Conservation (phyloP, 2,329 filamentous ascomycete genomes). For the Aspergillus ochraceoroseus region DNA sequence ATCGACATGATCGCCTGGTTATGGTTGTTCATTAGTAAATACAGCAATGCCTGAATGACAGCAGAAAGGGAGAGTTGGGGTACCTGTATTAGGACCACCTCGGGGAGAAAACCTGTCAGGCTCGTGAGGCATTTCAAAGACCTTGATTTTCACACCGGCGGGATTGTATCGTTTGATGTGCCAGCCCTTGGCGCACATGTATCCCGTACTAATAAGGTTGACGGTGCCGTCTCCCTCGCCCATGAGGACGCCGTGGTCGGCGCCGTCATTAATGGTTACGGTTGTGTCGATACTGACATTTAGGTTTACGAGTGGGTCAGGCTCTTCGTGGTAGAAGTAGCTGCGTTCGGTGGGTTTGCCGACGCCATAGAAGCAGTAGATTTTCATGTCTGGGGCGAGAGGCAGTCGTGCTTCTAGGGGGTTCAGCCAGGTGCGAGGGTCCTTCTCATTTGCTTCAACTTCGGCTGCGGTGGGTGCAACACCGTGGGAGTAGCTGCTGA, state of each 20-base stretch:
- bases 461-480: slow-evolving; percentile 73
- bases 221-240: slow-evolving; percentile 96
- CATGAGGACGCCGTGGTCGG: slow-evolving; percentile 88
- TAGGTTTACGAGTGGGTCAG: slow-evolving; percentile 56
- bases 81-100: slow-evolving; percentile 61
- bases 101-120: slow-evolving; percentile 86
- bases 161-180: slow-evolving; percentile 91
- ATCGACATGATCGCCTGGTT: slow-evolving; percentile 85
- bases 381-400: slow-evolving; percentile 80
- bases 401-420: slow-evolving; percentile 88
- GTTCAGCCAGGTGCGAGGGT: slow-evolving; percentile 85
- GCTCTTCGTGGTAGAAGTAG: slow-evolving; percentile 81
- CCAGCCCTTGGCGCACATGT: slow-evolving; percentile 98
- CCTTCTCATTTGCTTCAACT: slow-evolving; percentile 75
- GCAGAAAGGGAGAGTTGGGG: slow-evolving; percentile 43
- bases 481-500: slow-evolving; percentile 76
- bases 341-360: slow-evolving; percentile 89
- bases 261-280: slow-evolving; percentile 42
- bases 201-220: slow-evolving; percentile 82
- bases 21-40: slow-evolving; percentile 4
- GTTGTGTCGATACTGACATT: slow-evolving; percentile 52
- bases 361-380: slow-evolving; percentile 94
- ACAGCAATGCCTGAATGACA: background rate
- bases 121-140: slow-evolving; percentile 94
- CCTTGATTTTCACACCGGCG: slow-evolving; percentile 70